Conservation (phyloP, 2,329 filamentous ascomycete species). For the Alternaria arbusti region DNA sequence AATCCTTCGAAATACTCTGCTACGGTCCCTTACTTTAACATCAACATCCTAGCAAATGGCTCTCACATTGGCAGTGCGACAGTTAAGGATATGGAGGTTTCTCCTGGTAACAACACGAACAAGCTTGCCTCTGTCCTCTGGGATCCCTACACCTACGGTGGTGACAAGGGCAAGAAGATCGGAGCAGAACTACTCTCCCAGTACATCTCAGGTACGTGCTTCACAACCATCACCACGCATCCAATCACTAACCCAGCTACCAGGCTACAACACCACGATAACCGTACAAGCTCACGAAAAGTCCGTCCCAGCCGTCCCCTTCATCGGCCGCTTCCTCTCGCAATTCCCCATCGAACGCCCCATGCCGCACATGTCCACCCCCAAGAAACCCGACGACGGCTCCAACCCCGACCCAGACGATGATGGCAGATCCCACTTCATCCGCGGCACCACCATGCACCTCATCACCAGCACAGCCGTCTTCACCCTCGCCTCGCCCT, state of each 20-base stretch:
- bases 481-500: conserved; percentile 82
- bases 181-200: conserved; percentile 79
- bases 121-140: conserved; percentile 73
- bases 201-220: conserved; percentile 75
- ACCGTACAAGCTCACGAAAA: conserved; percentile 73
- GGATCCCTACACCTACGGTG: conserved; percentile 71
- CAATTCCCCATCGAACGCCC: conserved; percentile 73
- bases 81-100: conserved; percentile 67
- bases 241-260: not conserved
- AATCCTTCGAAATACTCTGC: conserved; percentile 91
- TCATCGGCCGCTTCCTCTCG: conserved; percentile 75
- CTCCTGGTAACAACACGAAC: conserved; percentile 73
- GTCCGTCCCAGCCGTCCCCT: conserved; percentile 76
- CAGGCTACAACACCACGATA: conserved; percentile 79
- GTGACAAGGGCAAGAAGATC: conserved; percentile 64
- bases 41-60: conserved; percentile 76
- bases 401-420: conserved; percentile 40
- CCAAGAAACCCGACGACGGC: conserved; percentile 56
- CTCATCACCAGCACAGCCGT: conserved; percentile 84
- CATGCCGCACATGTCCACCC: conserved; percentile 67
- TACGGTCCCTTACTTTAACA: conserved; percentile 77
- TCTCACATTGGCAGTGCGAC: conserved; percentile 78
- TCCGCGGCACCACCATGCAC: conserved; percentile 85
- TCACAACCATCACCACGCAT: not conserved
- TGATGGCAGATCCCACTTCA: conserved; percentile 68